Evolutionary conservation across 768 basidiomycete species (phyloP), one percentile per base, ranked within the genome.

Genomic region (Lactifluus hygrophoroides): DNA sequence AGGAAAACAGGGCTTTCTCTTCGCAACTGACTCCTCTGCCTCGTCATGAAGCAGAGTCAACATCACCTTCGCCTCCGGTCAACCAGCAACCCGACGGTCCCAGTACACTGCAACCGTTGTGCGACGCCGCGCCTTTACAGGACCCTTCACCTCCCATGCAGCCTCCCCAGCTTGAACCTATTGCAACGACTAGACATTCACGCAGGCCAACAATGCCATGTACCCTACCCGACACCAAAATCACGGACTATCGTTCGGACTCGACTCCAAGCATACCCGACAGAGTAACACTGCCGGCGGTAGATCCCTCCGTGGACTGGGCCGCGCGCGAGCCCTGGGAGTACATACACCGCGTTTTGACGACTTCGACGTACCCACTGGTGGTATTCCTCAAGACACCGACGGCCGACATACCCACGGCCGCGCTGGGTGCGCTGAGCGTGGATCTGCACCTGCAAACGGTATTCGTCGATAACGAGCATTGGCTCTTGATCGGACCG

Each of bases 261-360:
- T 44, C 53, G 47, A 13, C 38, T 5, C 32, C 46, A 21, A 43
- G 32, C 40, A 9, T n/a, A 7, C 9, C 52, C 19, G 21, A 38
- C 1, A 25, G 10, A 10, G 14, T 19, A 21, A 56, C 59, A 13
- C 49, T 32, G 23, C 21, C 6, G 23, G 28, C 35, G 1, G 59
- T 56, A 0, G 54, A 51, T 37, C 27, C 11, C 9, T 32, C n/a
- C 8, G 54, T 56, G n/a, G 59, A 60, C 44, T 60, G 59, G 56
- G 60, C 60, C n/a, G 21, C 60, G 37, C 57, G 57, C 40, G 51
- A 59, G 34, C 60, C 60, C 5, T 61, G 60, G 60, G 51, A 52
- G 40, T 61, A 61, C 51, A 16, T 61, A 9, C 59, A 60, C 30
- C 59, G 54, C 25, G 54, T 60, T 11, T 49, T 60, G 54, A 60